These are phyloP conservation scores for Rosellinia necatrix DNA, from an alignment of 2,329 filamentous ascomycete species.

Conservation along the genomic window DNA sequence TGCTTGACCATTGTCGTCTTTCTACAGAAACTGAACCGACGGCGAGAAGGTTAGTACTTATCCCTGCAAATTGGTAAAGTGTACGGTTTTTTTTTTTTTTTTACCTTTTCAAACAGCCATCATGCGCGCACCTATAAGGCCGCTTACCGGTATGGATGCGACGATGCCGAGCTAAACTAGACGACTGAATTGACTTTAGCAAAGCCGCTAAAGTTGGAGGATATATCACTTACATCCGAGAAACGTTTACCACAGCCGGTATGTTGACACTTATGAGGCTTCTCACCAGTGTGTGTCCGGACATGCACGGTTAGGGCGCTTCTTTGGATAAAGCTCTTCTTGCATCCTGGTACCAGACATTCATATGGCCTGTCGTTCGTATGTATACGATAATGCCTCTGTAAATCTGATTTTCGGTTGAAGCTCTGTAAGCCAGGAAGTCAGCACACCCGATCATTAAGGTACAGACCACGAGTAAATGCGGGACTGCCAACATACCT, in stretches of 20 bases:
- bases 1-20: slow-evolving; percentile 75
- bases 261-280: slow-evolving; percentile 71
- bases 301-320: slow-evolving; percentile 73
- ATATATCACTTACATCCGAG: slow-evolving; percentile 61
- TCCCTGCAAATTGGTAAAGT: slow-evolving; percentile 26
- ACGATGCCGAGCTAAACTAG: slow-evolving; percentile 67
- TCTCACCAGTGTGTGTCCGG: slow-evolving; percentile 72
- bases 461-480: not conserved
- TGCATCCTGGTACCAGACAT: slow-evolving; percentile 64
- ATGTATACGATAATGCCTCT: slow-evolving; percentile 72
- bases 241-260: slow-evolving; percentile 70
- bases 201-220: not conserved
- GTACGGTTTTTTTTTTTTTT: no score
- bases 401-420: slow-evolving; percentile 73
- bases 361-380: slow-evolving; percentile 72
- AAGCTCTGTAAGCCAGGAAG: slow-evolving; percentile 59
- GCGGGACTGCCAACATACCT: slow-evolving; percentile 2
- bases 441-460: slow-evolving; percentile 1
- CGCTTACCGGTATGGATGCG: slow-evolving; percentile 70
- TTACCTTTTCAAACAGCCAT: slow-evolving; percentile 66
- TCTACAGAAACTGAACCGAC: slow-evolving; percentile 63
- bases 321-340: slow-evolving; percentile 73
- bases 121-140: slow-evolving; percentile 66
- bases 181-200: slow-evolving; percentile 53
- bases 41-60: slow-evolving; percentile 11